These are phyloP conservation scores for Xylariomycetidae sp. DNA, from an alignment of 2,329 filamentous ascomycete species.

Conservation along the genomic window DNA sequence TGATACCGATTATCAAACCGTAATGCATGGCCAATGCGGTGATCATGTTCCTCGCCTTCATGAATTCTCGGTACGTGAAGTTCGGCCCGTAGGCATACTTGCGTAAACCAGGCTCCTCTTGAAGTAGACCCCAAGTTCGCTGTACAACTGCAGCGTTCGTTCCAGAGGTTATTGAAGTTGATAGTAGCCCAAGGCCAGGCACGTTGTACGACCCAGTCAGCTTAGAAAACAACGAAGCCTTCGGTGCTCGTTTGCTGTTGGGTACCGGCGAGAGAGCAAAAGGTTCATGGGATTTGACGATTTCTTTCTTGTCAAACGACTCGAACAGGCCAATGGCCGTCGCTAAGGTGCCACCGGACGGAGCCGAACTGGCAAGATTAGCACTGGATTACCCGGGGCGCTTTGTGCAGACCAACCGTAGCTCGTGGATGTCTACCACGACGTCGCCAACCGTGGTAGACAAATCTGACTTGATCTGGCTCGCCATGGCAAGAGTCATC, in stretches of 20 bases:
- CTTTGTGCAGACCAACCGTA: constrained; percentile 26
- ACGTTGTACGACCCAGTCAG: constrained; percentile 45
- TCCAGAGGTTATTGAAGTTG: constrained; percentile 42
- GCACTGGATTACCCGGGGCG: not conserved
- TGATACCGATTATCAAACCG: constrained; percentile 34
- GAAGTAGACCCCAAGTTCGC: constrained; percentile 56
- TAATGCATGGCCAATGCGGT: constrained; percentile 46
- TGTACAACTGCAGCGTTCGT: constrained; percentile 52
- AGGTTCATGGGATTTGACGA: constrained; percentile 40
- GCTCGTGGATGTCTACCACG: constrained; percentile 40
- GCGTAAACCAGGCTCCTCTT: constrained; percentile 36
- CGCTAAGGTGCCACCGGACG: constrained; percentile 62
- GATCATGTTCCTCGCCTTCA: constrained; percentile 42
- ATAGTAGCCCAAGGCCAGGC: constrained; percentile 48
- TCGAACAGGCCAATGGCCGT: constrained; percentile 59
- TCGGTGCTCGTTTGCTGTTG: constrained; percentile 29
- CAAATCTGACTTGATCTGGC: constrained; percentile 43
- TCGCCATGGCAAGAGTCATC: constrained; percentile 47
- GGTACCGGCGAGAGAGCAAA: constrained; percentile 53
- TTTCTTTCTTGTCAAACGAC: constrained; percentile 40
- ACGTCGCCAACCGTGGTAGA: constrained; percentile 47
- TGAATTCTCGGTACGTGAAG: constrained; percentile 53
- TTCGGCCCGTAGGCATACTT: constrained; percentile 53
- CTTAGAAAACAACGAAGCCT: constrained; percentile 34
- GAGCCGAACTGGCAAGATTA: constrained; percentile 32